Base-by-base conservation (phyloP, 2,329 filamentous ascomycete species). In the Fusarium chaquense region DNA sequence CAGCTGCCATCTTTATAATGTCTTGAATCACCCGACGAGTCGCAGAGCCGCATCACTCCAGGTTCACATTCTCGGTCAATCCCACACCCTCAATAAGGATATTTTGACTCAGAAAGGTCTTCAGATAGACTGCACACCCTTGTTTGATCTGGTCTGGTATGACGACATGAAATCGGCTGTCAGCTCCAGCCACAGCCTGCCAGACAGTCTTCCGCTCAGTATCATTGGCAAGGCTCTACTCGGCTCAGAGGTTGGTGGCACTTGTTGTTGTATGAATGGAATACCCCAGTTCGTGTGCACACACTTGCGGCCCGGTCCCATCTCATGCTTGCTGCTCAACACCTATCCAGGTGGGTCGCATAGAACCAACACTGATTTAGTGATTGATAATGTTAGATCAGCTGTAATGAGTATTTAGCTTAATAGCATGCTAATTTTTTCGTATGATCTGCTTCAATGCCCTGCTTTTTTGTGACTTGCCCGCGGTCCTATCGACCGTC, bases 11-110 rank as follows among this genome's bases (percentile, higher is more conserved):
- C 67, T 65, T 73, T 73, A 71, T 74, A 71, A 52, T 53, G 8
- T 51, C 53, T 52, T 40, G 15, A 51, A 22, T 28, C 38, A 24
- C 47, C 36, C 13, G 6, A 44, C 18, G 24, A 40, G 16, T 20
- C 33, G 62, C 61, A 73, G 72, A 75, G 72, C 72, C 71, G 38
- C 72, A 69, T 46, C 57, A 50, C 56, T 38, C 47, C 50, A 55
- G 47, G 36, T 58, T 69, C 55, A 62, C 64, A 50, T 69, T 63
- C 49, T 76, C 69, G 65, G 70, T 72, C 72, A 60, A 40, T 58
- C 58, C 67, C 70, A 36, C 33, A 53, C 56, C 51, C 32, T 52
- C 35, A 46, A 30, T 28, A 28, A 44, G 33, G 45, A 35, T 11
- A 67, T 50, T 26, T n/a, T 30, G 26, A 63, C 43, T 47, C 43